Conservation (phyloP, 345 rosid genomes). For the Nephelium lappaceum region DNA sequence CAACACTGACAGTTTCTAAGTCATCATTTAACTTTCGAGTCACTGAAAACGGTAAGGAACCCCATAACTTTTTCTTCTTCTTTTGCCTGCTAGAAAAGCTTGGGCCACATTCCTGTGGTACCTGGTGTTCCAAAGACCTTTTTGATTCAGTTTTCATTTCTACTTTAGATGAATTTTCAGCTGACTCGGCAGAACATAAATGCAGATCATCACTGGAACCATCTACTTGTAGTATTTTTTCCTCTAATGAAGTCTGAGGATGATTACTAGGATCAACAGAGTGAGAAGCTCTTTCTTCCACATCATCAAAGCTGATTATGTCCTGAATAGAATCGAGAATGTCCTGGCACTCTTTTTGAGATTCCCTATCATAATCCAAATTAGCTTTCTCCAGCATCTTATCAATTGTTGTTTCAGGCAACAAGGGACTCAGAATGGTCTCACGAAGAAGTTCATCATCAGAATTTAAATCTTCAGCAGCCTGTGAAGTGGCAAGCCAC, state of each 20-base stretch:
- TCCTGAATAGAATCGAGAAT: conserved; percentile 90
- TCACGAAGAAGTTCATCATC: conserved; percentile 91
- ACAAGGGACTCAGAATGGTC: conserved; percentile 74
- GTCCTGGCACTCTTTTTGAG: conserved; percentile 94
- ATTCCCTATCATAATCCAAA: conserved; percentile 74
- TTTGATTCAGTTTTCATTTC: conserved; percentile 43
- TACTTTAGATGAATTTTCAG: conserved; percentile 40
- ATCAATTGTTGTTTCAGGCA: conserved; percentile 67
- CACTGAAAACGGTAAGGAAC: conserved; percentile 60
- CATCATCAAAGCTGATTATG: conserved; percentile 41
- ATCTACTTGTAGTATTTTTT: conserved; percentile 47
- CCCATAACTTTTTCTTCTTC: conserved; percentile 54
- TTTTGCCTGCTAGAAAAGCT: conserved; percentile 37
- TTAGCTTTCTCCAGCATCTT: conserved; percentile 80
- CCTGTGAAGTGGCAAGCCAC: conserved; percentile 95
- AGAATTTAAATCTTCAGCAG: conserved; percentile 86
- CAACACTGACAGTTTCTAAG: conserved; percentile 28
- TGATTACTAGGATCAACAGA: conserved; percentile 28
- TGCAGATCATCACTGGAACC: conserved; percentile 50
- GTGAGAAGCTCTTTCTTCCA: conserved; percentile 38
- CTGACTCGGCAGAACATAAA: conserved; percentile 35
- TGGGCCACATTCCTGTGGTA: conserved; percentile 29
- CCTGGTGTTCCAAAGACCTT: conserved; percentile 29
- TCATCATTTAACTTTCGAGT: conserved; percentile 37
- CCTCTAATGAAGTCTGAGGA: conserved; percentile 39